A percentile compares a stretch with the other conserved stretches of the same genome.
Evolutionary conservation across 257 asterid genomes (phyloP).

Genomic region (Solanum gandarillasii): DNA sequence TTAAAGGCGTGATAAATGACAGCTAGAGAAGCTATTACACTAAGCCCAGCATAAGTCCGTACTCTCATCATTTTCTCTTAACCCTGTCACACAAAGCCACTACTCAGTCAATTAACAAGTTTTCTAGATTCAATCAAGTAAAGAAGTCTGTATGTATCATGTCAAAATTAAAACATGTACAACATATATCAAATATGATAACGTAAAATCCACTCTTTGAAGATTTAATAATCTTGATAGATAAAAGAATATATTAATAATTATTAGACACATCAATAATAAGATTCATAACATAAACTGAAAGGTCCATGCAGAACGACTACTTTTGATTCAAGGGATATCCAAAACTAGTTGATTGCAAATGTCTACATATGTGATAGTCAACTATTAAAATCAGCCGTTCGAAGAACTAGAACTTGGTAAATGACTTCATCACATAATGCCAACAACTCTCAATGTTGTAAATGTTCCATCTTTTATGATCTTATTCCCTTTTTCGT

Average conservation of each 20-base stretch:
- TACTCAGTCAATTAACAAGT: not conserved
- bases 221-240: not conserved
- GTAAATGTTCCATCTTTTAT: not conserved
- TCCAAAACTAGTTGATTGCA: not conserved
- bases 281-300: not conserved
- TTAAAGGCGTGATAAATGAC: constrained; percentile 72
- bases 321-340: not conserved
- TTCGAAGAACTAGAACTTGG: not conserved
- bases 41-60: constrained; percentile 71
- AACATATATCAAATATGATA: not conserved
- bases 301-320: not conserved
- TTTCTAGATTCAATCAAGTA: not conserved
- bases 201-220: not conserved
- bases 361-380: not conserved
- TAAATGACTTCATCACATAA: not conserved
- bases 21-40: constrained; percentile 57
- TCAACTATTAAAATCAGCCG: not conserved
- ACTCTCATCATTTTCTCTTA: constrained; percentile 55
- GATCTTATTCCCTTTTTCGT: not conserved
- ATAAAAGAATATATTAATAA: not conserved
- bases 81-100: constrained; percentile 19
- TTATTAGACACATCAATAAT: not conserved
- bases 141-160: not conserved
- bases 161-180: not conserved
- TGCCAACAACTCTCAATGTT: not conserved